Percentiles rank a stretch among this genome's conserved stretches.
Evolutionary conservation across 2,329 filamentous ascomycete genomes (phyloP).

Genomic region (Microdochium trichocladiopsis): DNA sequence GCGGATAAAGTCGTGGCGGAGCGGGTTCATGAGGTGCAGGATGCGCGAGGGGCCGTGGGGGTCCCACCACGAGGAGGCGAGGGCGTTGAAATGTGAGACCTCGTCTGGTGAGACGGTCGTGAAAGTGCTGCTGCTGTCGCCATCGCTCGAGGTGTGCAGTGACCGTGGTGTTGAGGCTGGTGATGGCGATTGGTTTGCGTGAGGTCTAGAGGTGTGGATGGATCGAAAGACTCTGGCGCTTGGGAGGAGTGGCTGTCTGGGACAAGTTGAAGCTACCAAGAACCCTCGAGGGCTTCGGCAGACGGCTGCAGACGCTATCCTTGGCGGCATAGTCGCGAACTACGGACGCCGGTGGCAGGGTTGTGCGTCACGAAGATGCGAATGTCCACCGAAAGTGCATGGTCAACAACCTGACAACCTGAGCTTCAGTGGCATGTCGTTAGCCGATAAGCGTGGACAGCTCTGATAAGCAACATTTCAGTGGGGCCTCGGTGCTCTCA

Average conservation of each 20-base stretch:
- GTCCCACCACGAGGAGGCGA: conserved; percentile 96
- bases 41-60: conserved; percentile 86
- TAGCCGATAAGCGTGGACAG: neutral
- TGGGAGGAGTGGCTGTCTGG: neutral
- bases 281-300: neutral
- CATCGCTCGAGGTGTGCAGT: conserved; percentile 6
- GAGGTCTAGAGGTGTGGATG: neutral
- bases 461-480: neutral
- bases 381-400: too few relatives aligned
- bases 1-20: conserved; percentile 87
- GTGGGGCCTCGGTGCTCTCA: neutral
- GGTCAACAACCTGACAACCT: neutral
- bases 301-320: neutral
- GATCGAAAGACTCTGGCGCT: too few relatives aligned
- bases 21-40: conserved; percentile 95
- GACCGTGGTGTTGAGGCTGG: conserved; percentile 8
- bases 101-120: conserved; percentile 83
- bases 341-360: too few relatives aligned
- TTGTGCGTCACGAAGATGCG: too few relatives aligned
- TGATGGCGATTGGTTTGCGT: neutral
- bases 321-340: neutral
- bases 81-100: conserved; percentile 87
- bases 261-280: neutral
- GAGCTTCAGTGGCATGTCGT: neutral
- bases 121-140: conserved; percentile 13